Percentiles rank a stretch among this genome's conserved stretches.
These are phyloP conservation scores for Alloascoidea hylecoeti DNA, from an alignment of 805 yeast genomes.

Conservation along the genomic window DNA sequence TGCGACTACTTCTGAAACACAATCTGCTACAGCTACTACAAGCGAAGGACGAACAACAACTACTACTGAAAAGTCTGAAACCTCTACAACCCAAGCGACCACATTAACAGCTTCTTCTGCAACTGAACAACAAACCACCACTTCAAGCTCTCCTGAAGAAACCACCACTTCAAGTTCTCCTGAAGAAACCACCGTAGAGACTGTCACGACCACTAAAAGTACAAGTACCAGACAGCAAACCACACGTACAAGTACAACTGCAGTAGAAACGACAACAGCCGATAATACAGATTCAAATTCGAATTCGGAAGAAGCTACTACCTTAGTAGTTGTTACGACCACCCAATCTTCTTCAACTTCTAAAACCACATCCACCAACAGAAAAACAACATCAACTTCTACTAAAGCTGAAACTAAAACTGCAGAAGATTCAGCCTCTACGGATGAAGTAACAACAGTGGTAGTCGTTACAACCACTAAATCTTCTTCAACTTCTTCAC, in stretches of 20 bases:
- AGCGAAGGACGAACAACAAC: no score
- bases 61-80: not conserved
- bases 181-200: no score
- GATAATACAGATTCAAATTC: not conserved
- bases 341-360: not conserved
- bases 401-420: not conserved
- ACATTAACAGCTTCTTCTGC: no score
- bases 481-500: not conserved
- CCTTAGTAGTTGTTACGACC: not conserved
- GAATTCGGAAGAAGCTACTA: not conserved
- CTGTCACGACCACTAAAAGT: not conserved
- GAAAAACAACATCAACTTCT: not conserved
- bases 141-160: no score
- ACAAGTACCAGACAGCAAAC: not conserved
- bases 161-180: no score
- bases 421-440: not conserved
- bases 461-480: no score
- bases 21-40: no score
- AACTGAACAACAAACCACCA: no score
- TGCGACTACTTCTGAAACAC: no score
- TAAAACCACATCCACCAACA: not conserved
- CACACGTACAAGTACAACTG: not conserved
- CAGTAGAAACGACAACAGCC: not conserved
- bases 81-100: not conserved
- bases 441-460: not conserved